Evolutionary conservation across 371 early-diverging fungal species (phyloP).

Genomic region (Mortierella sp.): DNA sequence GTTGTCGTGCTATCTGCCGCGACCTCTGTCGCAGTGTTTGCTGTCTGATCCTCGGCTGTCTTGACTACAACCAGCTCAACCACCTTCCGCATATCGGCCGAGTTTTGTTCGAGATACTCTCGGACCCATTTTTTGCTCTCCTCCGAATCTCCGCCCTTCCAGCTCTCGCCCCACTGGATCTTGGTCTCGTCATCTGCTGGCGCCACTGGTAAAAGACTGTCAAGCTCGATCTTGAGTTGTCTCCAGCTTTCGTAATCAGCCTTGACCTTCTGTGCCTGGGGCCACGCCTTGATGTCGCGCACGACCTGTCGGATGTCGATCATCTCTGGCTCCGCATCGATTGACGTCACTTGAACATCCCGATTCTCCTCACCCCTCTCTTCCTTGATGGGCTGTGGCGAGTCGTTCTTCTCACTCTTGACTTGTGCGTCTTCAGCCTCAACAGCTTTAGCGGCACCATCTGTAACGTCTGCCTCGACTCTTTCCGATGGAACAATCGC

Average conservation of each 20-base stretch:
- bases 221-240: conserved; percentile 42
- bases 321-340: conserved; percentile 7
- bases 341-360: neutral
- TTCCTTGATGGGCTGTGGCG: neutral
- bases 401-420: neutral
- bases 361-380: neutral
- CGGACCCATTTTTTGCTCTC: conserved; percentile 53
- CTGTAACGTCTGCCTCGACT: neutral
- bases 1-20: neutral
- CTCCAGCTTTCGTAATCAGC: conserved; percentile 38
- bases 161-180: conserved; percentile 45
- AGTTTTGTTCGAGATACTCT: conserved; percentile 49
- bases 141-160: conserved; percentile 37
- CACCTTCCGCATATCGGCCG: conserved; percentile 34
- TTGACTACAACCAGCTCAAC: conserved; percentile 21
- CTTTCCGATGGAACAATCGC: conserved; percentile 1
- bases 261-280: conserved; percentile 21
- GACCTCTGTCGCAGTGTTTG: neutral
- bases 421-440: neutral
- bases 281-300: conserved; percentile 44
- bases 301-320: conserved; percentile 44
- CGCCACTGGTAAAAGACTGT: conserved; percentile 34
- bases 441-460: neutral
- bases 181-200: conserved; percentile 19
- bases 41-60: neutral